phyloP scores from a whole-genome alignment of 371 early-diverging fungal species.

The Conidiobolus coronatus region DNA sequence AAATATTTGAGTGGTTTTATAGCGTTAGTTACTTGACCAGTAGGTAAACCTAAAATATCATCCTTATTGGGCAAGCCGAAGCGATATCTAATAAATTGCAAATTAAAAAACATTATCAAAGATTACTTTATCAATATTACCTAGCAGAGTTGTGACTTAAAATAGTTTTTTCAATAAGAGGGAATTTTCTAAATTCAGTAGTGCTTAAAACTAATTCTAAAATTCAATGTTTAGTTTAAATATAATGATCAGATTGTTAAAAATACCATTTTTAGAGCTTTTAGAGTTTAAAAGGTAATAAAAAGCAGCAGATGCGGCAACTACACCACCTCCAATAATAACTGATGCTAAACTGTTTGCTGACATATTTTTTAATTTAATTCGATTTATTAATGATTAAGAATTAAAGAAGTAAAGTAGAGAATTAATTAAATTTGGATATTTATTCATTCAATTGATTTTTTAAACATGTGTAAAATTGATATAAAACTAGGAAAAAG shows the following conservation, averaged over 20 bases:
- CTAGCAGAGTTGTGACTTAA: constrained; percentile 67
- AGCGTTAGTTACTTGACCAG: constrained; percentile 35
- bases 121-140: constrained; percentile 16
- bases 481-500: too few species aligned
- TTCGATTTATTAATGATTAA: neutral
- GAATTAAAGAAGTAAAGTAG: neutral
- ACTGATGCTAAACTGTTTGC: neutral
- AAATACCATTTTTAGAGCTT: neutral
- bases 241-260: too few species aligned
- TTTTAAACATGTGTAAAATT: too few species aligned
- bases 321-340: neutral
- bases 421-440: neutral
- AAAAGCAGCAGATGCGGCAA: neutral
- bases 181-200: constrained; percentile 57
- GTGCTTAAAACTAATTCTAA: constrained; percentile 28
- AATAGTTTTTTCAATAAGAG: constrained; percentile 44
- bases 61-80: constrained; percentile 50
- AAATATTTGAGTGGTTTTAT: constrained; percentile 1
- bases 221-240: too few species aligned
- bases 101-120: constrained; percentile 2
- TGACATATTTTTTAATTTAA: neutral
- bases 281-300: neutral
- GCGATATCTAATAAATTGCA: constrained; percentile 47
- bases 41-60: constrained; percentile 58
- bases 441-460: neutral